These are phyloP conservation scores for Fusarium udum DNA, from an alignment of 2,329 filamentous ascomycete genomes.

Conservation along the genomic window DNA sequence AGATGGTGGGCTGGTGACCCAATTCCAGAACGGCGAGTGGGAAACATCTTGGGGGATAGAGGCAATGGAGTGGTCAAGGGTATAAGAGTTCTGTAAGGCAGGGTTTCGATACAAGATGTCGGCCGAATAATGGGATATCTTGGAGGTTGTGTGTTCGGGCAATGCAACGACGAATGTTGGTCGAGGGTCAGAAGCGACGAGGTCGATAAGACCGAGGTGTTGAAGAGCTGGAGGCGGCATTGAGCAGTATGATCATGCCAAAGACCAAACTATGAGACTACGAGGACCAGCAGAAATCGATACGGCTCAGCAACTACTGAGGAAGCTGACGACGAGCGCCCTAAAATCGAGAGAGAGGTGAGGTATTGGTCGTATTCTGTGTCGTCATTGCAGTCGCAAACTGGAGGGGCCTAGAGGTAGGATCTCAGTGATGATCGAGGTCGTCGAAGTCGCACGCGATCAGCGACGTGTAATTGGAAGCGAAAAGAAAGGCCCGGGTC, in stretches of 20 bases:
- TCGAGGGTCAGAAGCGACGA: slow-evolving; percentile 54
- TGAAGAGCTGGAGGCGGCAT: slow-evolving; percentile 41
- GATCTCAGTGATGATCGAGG: not conserved
- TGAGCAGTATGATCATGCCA: slow-evolving; percentile 15
- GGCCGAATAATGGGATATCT: slow-evolving; percentile 6
- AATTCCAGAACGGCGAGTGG: slow-evolving; percentile 52
- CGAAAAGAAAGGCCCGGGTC: not conserved
- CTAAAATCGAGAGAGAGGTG: slow-evolving; percentile 16
- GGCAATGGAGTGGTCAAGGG: slow-evolving; percentile 46
- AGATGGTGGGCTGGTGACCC: slow-evolving; percentile 46
- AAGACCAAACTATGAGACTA: not conserved
- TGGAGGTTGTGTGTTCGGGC: slow-evolving; percentile 9
- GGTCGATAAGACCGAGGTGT: slow-evolving; percentile 50
- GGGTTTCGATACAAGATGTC: slow-evolving; percentile 51
- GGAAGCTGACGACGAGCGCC: slow-evolving; percentile 2
- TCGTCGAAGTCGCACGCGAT: slow-evolving; percentile 20
- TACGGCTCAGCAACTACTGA: not conserved
- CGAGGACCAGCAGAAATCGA: not conserved
- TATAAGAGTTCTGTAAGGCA: slow-evolving; percentile 45
- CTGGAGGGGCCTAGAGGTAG: slow-evolving; percentile 1
- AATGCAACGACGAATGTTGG: slow-evolving; percentile 53
- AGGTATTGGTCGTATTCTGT: slow-evolving; percentile 8
- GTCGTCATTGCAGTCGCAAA: slow-evolving; percentile 36
- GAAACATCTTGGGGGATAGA: slow-evolving; percentile 44
- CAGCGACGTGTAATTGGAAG: slow-evolving; percentile 6